Conservation (phyloP, 2,329 filamentous ascomycete genomes). For the Fusarium fujikuroi region DNA sequence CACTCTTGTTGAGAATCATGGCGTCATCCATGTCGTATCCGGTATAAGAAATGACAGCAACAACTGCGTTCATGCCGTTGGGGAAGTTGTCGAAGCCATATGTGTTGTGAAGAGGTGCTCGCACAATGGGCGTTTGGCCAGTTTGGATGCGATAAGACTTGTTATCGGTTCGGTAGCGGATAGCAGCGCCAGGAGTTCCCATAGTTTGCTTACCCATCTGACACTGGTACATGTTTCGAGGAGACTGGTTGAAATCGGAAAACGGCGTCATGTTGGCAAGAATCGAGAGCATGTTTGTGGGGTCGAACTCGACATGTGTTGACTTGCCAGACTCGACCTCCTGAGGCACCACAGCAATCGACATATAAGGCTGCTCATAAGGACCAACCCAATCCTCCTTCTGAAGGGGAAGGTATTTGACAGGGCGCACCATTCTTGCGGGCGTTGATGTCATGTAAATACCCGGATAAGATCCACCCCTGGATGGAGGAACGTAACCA, state of each 20-base stretch:
- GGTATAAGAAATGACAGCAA: conserved; percentile 98
- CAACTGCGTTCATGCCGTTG: conserved; percentile 93
- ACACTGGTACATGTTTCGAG: conserved; percentile 99
- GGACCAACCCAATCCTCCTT: conserved; percentile 90
- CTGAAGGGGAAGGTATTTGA: conserved; percentile 89
- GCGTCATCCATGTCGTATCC: conserved; percentile 99
- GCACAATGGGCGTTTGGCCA: conserved; percentile 93
- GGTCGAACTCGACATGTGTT: conserved; percentile 92
- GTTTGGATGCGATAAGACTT: conserved; percentile 96
- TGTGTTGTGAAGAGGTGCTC: conserved; percentile 91
- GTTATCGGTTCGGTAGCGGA: conserved; percentile 92
- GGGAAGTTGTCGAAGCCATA: conserved; percentile 99
- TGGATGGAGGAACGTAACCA: conserved; percentile 87
- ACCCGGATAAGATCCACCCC: conserved; percentile 94
- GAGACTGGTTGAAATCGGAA: conserved; percentile 98
- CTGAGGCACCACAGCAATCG: conserved; percentile 88
- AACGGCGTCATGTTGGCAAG: conserved; percentile 99
- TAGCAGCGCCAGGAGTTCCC: conserved; percentile 90
- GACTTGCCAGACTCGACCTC: conserved; percentile 90
- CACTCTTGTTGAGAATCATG: conserved; percentile 98
- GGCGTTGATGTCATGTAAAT: conserved; percentile 91
- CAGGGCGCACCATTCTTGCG: conserved; percentile 87
- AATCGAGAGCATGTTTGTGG: conserved; percentile 97
- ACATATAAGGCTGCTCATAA: conserved; percentile 98
- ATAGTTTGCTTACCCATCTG: conserved; percentile 99